Base-by-base conservation (phyloP, 2,329 filamentous ascomycete species). In the Exserohilum rostratum region DNA sequence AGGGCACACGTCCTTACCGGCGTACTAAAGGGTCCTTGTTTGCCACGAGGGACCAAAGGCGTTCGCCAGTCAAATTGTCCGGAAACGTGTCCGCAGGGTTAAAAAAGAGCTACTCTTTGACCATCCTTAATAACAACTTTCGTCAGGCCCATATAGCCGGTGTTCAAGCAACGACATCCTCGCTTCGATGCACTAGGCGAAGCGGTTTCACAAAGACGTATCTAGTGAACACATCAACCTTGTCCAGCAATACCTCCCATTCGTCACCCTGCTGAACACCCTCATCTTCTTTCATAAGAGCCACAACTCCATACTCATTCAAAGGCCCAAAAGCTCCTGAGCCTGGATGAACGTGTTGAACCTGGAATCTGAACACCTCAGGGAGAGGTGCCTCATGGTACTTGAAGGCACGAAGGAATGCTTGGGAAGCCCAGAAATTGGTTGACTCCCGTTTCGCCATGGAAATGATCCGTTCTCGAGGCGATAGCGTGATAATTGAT, bases 361-460 rank as follows among this genome's bases (percentile, higher is more conserved):
- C 62, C 60, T 66, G 68, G 25, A 74, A 71, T 17, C 55, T 68
- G 57, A 83, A 80, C 0, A 76, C 79, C 13, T 78, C 67, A 0
- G 85, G 84, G 4, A 87, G 69, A 1, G 70, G 46, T 10, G 78
- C 79, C 62, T 87, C 81, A 9, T 76, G 75, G 67, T 83, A 85
- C 64, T 85, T 79, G 63, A 82, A 80, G 12, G 83, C 84, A 38
- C 85, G 83, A 72, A 83, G 82, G 34, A 87, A 74, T 2, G 85
- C 79, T 67, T 82, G 78, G 12, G 75, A 67, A 2, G 74, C 67
- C 85, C 85, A 88, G 63, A 80, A 80, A 6, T 60, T 72, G 57
- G 57, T 69, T 44, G 64, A 77, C 67, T 61, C 65, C 46, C 4
- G 48, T 53, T 75, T 75, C 12, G 74, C 66, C n/a, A 53, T 61